These are phyloP conservation scores for Arxiozyma slooffiae DNA, from an alignment of 1,139 yeast genomes.

Conservation along the genomic window DNA sequence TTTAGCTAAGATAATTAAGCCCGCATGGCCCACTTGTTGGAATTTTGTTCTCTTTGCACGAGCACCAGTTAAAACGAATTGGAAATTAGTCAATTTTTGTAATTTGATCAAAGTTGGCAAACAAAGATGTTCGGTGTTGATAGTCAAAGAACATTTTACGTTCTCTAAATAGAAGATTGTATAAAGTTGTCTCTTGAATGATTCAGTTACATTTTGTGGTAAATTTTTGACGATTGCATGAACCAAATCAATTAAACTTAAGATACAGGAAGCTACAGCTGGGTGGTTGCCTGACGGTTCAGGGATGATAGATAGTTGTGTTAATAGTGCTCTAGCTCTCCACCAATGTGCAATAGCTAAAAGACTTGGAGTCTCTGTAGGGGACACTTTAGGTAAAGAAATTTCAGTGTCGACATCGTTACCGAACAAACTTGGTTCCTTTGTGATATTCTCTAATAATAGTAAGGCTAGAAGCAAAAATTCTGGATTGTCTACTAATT, in stretches of 20 bases:
- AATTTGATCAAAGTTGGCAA: slow-evolving; percentile 45
- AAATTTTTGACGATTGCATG: slow-evolving; percentile 24
- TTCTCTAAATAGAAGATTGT: slow-evolving; percentile 52
- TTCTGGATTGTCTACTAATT: slow-evolving; percentile 47
- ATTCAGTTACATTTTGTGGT: slow-evolving; percentile 19
- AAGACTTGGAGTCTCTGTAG: slow-evolving; percentile 24
- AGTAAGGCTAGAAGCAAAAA: slow-evolving; percentile 41
- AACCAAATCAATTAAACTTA: slow-evolving; percentile 22
- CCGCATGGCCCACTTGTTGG: slow-evolving; percentile 62
- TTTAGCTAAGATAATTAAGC: slow-evolving; percentile 71
- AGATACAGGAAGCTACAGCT: slow-evolving; percentile 29
- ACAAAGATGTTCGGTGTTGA: slow-evolving; percentile 49
- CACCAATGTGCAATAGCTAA: slow-evolving; percentile 56
- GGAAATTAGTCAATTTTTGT: slow-evolving; percentile 48
- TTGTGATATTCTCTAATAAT: slow-evolving; percentile 43
- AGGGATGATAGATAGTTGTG: slow-evolving; percentile 49
- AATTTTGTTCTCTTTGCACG: slow-evolving; percentile 80
- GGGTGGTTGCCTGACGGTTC: slow-evolving; percentile 44
- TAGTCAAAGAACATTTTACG: slow-evolving; percentile 53
- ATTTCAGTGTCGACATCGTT: slow-evolving; percentile 16
- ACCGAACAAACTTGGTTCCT: slow-evolving; percentile 28
- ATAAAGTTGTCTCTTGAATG: slow-evolving; percentile 33
- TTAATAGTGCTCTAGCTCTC: slow-evolving; percentile 58
- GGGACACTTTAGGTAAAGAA: slow-evolving; percentile 20
- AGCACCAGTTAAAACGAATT: slow-evolving; percentile 71